These are phyloP conservation scores for Sordariomycetes sp. DNA, from an alignment of 2,329 filamentous ascomycete genomes.

Conservation along the genomic window DNA sequence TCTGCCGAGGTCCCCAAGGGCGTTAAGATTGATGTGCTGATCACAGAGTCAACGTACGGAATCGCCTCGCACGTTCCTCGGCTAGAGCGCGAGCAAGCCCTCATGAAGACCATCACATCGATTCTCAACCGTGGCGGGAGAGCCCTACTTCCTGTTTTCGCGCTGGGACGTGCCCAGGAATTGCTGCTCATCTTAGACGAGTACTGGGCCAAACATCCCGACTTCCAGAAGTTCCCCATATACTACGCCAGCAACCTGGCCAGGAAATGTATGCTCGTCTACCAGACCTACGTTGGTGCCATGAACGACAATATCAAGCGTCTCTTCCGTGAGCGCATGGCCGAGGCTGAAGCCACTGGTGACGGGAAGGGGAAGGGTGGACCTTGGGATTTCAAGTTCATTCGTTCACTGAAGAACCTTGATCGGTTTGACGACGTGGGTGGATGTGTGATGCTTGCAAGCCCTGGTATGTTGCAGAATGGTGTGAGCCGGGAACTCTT, in stretches of 20 bases:
- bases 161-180: conserved; percentile 87
- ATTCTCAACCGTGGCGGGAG: conserved; percentile 87
- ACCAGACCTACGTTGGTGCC: conserved; percentile 93
- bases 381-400: conserved; percentile 95
- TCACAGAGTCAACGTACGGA: conserved; percentile 95
- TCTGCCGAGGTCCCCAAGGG: conserved; percentile 84
- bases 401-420: conserved; percentile 82
- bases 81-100: conserved; percentile 78
- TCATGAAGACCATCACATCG: conserved; percentile 92
- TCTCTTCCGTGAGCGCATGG: conserved; percentile 87
- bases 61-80: conserved; percentile 90
- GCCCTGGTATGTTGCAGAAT: conserved; percentile 96
- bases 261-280: conserved; percentile 95
- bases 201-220: conserved; percentile 85
- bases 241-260: conserved; percentile 97
- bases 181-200: conserved; percentile 91
- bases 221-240: conserved; percentile 85
- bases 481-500: conserved; percentile 88
- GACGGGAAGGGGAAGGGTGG: conserved; percentile 68
- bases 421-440: conserved; percentile 96
- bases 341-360: conserved; percentile 74
- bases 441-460: conserved; percentile 93
- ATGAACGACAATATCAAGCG: conserved; percentile 99
- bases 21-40: conserved; percentile 89
- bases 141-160: conserved; percentile 91